Base-by-base conservation (phyloP, 2,329 filamentous ascomycete genomes). In the Diaporthe velutina region DNA sequence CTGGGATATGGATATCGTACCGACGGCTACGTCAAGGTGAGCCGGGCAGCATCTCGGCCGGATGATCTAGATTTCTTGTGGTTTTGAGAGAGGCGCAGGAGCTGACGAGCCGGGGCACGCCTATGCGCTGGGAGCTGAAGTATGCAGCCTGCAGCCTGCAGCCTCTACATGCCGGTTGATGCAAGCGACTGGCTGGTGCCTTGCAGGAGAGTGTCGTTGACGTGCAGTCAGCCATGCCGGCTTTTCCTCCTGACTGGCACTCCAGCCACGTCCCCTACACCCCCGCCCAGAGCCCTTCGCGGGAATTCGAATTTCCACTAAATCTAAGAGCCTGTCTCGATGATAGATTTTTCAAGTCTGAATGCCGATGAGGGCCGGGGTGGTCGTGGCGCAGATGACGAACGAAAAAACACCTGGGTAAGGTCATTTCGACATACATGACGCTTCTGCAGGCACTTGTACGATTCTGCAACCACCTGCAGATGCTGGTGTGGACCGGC, bases 391-490 rank as follows among this genome's bases (percentile, higher is more conserved):
- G 35, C 64, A 22, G 45, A 50, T 19, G 33, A 40, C 12, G 28
- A 6, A n/a, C 25, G 19, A 42, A 42, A 28, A 57, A 15, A 35
- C 64, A 40, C 30, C 64, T 68, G 45, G 64, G 64, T 68, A 54
- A 68, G 64, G 64, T 68, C 64, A 68, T 68, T 54, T 68, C 48
- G 33, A 7, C 17, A 8, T 52, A 68, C 64, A 68, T 54, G 64
- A 54, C 64, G 64, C 64, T 68, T 68, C 64, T 54, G 64, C 64
- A 68, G 64, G 64, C 64, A 68, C 64, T 68, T 68, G 64, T 68
- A 68, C 64, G 64, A 68, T 54, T 68, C 64, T 68, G 64, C 64
- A 68, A 68, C 48, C 33, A 68, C 64, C 48, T 68, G 64, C 64
- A 60, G 33, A 28, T 54, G 48, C 33, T 68, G 64, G 64, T 68